These are phyloP conservation scores for Ensete glaucum DNA, from an alignment of 176 grass and related monocot species.

Conservation along the genomic window DNA sequence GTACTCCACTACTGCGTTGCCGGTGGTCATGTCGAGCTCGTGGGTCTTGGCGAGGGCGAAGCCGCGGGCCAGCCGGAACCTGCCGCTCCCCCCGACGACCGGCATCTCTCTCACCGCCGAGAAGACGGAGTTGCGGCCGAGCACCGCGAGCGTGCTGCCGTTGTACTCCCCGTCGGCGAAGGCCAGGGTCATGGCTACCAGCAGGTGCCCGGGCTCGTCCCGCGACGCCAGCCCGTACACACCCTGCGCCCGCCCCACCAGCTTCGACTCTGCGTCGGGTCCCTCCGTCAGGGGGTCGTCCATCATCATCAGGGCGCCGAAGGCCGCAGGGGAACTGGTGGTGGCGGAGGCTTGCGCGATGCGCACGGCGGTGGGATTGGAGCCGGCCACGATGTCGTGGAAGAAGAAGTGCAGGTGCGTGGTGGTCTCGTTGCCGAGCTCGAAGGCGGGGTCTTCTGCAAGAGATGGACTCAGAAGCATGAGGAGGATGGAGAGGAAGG, in stretches of 20 bases:
- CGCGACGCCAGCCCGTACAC: not conserved
- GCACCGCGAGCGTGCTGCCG: constrained; percentile 39
- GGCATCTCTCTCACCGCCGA: not conserved
- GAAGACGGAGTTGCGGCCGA: not conserved
- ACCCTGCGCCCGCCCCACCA: constrained; percentile 3
- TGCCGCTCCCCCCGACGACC: not conserved
- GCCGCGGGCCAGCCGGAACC: not conserved
- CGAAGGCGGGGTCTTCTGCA: not conserved
- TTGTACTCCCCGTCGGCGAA: constrained; percentile 46
- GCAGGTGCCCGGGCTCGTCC: constrained; percentile 26
- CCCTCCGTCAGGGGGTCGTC: constrained; percentile 44
- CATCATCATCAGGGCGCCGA: constrained; percentile 38
- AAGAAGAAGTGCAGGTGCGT: constrained; percentile 69
- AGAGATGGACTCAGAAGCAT: not conserved
- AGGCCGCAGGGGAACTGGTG: constrained; percentile 14
- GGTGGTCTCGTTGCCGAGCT: not conserved
- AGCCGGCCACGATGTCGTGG: constrained; percentile 43
- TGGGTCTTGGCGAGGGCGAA: not conserved
- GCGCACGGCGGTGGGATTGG: constrained; percentile 34
- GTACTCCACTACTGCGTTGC: constrained; percentile 4
- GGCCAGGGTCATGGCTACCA: constrained; percentile 23
- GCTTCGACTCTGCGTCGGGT: constrained; percentile 22
- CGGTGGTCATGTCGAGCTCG: not conserved
- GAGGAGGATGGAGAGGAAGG: not conserved
- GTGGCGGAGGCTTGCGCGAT: constrained; percentile 21